Evolutionary conservation across 2,329 filamentous ascomycete species (phyloP).

Genomic region (Alternaria angustiovoidea): DNA sequence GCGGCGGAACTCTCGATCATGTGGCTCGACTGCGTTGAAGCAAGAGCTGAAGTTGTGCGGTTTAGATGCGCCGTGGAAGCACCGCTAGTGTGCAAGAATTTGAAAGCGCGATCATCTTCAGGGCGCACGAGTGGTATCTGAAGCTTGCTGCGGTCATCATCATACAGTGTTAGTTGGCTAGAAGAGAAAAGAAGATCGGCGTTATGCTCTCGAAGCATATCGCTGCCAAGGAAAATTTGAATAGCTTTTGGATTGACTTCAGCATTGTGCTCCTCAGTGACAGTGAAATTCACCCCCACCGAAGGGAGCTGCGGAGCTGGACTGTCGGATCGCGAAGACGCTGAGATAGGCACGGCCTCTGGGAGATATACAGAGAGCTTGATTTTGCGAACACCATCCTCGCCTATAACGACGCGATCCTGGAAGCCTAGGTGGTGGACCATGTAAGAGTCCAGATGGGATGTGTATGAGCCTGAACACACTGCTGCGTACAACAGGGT

Average conservation of each 20-base stretch:
- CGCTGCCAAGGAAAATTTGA: slow-evolving; percentile 88
- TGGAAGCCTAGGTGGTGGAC: slow-evolving; percentile 76
- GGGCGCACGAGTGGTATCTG: slow-evolving; percentile 92
- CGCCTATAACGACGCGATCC: slow-evolving; percentile 70
- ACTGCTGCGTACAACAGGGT: slow-evolving; percentile 90
- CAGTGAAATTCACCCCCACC: slow-evolving; percentile 80
- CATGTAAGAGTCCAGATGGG: slow-evolving; percentile 78
- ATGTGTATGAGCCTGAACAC: slow-evolving; percentile 90
- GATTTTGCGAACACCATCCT: slow-evolving; percentile 72
- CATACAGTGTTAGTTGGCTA: slow-evolving; percentile 86
- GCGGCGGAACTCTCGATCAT: slow-evolving; percentile 10
- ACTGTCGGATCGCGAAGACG: slow-evolving; percentile 75
- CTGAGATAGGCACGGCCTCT: slow-evolving; percentile 83
- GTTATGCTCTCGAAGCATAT: slow-evolving; percentile 83
- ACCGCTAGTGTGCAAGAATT: slow-evolving; percentile 69
- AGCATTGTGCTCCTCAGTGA: slow-evolving; percentile 66
- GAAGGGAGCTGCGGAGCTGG: slow-evolving; percentile 81
- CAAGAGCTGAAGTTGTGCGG: slow-evolving; percentile 1
- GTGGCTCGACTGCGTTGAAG: slow-evolving; percentile 7
- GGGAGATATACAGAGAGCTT: slow-evolving; percentile 87
- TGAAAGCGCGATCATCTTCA: slow-evolving; percentile 84
- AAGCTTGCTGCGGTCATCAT: slow-evolving; percentile 84
- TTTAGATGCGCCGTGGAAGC: slow-evolving; percentile 10
- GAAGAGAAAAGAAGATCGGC: slow-evolving; percentile 92
- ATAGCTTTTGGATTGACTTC: slow-evolving; percentile 68